These are phyloP conservation scores for Schizopora paradoxa DNA, from an alignment of 1,284 basidiomycete species.

Conservation along the genomic window DNA sequence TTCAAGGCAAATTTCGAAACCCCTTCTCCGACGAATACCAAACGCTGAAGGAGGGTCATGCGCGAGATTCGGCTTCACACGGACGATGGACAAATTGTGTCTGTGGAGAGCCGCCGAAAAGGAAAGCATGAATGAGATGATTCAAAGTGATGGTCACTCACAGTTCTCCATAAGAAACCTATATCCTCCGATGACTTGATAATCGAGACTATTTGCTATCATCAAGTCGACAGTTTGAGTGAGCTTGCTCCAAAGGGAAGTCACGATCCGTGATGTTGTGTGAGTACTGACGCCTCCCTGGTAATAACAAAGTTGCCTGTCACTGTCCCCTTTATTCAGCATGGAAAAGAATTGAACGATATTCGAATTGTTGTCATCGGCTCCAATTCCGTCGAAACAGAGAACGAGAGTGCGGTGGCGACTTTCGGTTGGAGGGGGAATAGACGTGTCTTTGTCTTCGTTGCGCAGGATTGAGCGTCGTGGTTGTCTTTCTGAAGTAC, in stretches of 20 bases:
- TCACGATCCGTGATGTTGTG: constrained; percentile 37
- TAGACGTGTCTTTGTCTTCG: too few relatives aligned
- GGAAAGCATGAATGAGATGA: neutral
- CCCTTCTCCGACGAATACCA: too few relatives aligned
- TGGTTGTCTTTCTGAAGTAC: too few relatives aligned
- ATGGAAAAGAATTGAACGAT: constrained; percentile 9
- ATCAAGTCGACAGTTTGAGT: constrained; percentile 4
- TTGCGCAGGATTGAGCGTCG: too few relatives aligned
- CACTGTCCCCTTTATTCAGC: constrained; percentile 6
- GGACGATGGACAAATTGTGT: too few relatives aligned
- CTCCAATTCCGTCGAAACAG: constrained; percentile 23
- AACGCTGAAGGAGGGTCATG: too few relatives aligned
- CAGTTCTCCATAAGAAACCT: constrained; percentile 62
- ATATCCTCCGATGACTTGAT: constrained; percentile 56
- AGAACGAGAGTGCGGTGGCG: constrained; percentile 17
- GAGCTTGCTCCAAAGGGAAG: constrained; percentile 26
- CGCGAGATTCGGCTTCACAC: too few relatives aligned
- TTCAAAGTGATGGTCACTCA: constrained; percentile 17
- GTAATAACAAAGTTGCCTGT: constrained; percentile 8
- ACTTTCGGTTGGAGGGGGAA: too few relatives aligned
- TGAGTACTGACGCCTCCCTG: constrained; percentile 47
- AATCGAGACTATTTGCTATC: constrained; percentile 36
- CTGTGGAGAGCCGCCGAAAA: too few relatives aligned
- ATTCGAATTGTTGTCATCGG: constrained; percentile 18
- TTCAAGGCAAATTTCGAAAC: neutral